A percentile compares a stretch with the other conserved stretches of the same genome.
Conservation (phyloP, 768 basidiomycete species). For the Asterophora parasitica region DNA sequence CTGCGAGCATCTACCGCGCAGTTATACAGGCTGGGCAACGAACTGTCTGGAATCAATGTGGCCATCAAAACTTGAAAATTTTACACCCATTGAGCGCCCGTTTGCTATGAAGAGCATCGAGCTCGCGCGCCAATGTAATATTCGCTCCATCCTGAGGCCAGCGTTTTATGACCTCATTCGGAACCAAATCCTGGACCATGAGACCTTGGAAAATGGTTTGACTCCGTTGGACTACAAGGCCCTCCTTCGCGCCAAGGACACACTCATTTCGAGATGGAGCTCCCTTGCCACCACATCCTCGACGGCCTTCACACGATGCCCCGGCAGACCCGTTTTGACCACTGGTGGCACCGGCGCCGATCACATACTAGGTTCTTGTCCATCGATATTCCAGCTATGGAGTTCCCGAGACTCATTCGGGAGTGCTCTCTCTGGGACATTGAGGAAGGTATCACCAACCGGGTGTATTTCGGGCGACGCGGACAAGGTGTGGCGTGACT, state of each 20-base stretch:
- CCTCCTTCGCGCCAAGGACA: slow-evolving; percentile 13
- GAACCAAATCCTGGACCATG: too few relatives aligned
- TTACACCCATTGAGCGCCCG: slow-evolving; percentile 17
- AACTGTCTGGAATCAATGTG: slow-evolving; percentile 26
- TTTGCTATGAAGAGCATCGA: slow-evolving; percentile 26
- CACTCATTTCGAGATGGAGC: slow-evolving; percentile 10
- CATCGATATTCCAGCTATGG: too few relatives aligned
- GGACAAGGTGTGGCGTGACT: too few relatives aligned
- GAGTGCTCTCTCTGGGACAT: too few relatives aligned
- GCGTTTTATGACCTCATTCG: slow-evolving; percentile 8
- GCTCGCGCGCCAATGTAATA: slow-evolving; percentile 24
- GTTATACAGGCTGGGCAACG: slow-evolving; percentile 24
- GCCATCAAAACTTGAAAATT: slow-evolving; percentile 20
- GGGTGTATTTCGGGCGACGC: too few relatives aligned
- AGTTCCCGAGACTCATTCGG: too few relatives aligned
- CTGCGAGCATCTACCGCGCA: slow-evolving; percentile 28
- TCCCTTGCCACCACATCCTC: neutral
- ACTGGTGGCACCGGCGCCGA: too few relatives aligned
- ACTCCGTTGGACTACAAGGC: slow-evolving; percentile 1
- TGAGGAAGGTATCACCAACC: too few relatives aligned
- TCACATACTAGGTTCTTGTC: too few relatives aligned
- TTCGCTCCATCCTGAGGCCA: slow-evolving; percentile 19
- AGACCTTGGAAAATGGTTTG: neutral
- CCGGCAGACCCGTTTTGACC: too few relatives aligned
- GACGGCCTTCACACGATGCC: too few relatives aligned